These are phyloP conservation scores for Verticillium nonalfalfae DNA, from an alignment of 2,329 filamentous ascomycete genomes.

Conservation along the genomic window DNA sequence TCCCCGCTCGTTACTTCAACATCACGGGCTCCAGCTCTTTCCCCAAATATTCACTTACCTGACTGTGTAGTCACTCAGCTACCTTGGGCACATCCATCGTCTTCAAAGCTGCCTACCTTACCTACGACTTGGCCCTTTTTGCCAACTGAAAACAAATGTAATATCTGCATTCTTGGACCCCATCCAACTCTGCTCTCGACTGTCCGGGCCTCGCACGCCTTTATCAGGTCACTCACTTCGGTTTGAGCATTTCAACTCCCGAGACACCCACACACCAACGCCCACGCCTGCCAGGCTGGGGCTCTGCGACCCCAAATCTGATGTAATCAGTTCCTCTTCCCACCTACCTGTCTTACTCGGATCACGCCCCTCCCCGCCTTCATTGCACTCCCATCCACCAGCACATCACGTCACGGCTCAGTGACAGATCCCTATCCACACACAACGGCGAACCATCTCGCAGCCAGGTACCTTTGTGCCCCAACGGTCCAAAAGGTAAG, in stretches of 20 bases:
- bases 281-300: background rate
- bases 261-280: background rate
- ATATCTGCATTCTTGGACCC: too few relatives aligned
- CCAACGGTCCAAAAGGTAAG: background rate
- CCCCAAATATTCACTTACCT: background rate
- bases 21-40: background rate
- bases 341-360: background rate
- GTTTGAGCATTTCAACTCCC: background rate
- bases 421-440: background rate
- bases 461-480: background rate
- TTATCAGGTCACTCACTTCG: background rate
- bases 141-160: background rate
- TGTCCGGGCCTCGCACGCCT: background rate
- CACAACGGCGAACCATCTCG: background rate
- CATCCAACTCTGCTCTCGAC: too few relatives aligned
- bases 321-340: constrained; percentile 3
- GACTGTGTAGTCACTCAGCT: too few relatives aligned
- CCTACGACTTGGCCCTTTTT: background rate
- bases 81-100: background rate
- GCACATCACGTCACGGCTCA: background rate
- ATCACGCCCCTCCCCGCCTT: constrained; percentile 8
- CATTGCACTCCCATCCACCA: constrained; percentile 2
- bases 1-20: background rate
- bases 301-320: background rate
- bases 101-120: background rate